Conservation (phyloP, 768 basidiomycete genomes). For the Amanita rubescens region DNA sequence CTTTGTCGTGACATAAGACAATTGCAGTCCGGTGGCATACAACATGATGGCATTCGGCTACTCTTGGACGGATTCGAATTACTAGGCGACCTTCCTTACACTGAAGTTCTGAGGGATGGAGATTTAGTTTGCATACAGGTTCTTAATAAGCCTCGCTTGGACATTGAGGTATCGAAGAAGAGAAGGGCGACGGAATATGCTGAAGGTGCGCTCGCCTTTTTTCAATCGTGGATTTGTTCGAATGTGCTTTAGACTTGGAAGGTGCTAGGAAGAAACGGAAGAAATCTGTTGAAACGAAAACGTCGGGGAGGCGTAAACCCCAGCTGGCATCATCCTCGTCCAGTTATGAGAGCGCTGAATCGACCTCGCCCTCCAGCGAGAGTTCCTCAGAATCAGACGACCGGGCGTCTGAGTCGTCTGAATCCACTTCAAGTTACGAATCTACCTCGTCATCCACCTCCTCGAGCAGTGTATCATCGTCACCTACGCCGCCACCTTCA, state of each 20-base stretch:
- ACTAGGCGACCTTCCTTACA: constrained; percentile 29
- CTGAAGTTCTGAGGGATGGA: constrained; percentile 37
- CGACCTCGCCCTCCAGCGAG: background rate
- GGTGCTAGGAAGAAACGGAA: constrained; percentile 19
- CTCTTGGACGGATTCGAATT: constrained; percentile 43
- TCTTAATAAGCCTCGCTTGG: constrained; percentile 2
- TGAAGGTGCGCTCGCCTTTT: background rate
- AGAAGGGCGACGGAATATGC: constrained; percentile 3
- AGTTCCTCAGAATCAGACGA: constrained; percentile 25
- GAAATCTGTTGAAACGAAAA: constrained; percentile 9
- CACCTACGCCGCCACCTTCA: constrained; percentile 9
- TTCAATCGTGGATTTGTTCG: background rate
- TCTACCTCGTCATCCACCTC: constrained; percentile 21
- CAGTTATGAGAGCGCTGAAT: background rate
- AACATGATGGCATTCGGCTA: constrained; percentile 21
- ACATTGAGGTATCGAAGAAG: background rate
- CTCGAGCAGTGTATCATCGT: constrained; percentile 13
- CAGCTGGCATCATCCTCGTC: background rate
- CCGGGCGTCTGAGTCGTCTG: constrained; percentile 16
- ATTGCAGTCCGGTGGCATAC: constrained; percentile 19
- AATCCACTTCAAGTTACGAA: constrained; percentile 13
- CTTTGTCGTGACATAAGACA: constrained; percentile 27
- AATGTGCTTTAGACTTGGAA: background rate
- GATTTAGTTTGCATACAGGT: constrained; percentile 35
- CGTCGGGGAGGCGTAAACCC: background rate